Percentiles rank a stretch among this genome's conserved stretches.
Conservation (phyloP, 257 asterid species). For the Striga asiatica region DNA sequence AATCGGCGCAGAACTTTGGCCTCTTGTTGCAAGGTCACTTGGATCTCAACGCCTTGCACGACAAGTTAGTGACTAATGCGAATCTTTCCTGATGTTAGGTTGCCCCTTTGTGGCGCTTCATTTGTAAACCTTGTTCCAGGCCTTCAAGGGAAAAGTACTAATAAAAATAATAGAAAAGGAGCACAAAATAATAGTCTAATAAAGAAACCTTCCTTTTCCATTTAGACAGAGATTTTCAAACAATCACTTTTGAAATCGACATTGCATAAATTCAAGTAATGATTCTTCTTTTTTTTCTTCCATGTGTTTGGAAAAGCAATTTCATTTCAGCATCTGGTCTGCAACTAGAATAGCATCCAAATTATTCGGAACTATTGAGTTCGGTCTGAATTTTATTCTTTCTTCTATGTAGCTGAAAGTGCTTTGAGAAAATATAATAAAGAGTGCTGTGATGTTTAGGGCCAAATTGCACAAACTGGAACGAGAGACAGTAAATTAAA, state of each 20-base stretch:
- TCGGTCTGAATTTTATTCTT: neutral
- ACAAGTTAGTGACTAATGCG: conserved; percentile 43
- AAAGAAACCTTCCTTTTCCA: neutral
- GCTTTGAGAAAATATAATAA: neutral
- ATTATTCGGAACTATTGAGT: neutral
- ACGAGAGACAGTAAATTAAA: conserved; percentile 91
- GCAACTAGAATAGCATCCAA: neutral
- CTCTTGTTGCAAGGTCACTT: conserved; percentile 61
- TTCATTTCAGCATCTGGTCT: conserved; percentile 1
- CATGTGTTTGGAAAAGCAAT: neutral
- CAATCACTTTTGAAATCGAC: conserved; percentile 4
- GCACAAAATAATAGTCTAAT: too few relatives aligned
- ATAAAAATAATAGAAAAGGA: too few relatives aligned
- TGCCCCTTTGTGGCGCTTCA: neutral
- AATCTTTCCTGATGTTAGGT: neutral
- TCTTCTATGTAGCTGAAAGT: conserved; percentile 11
- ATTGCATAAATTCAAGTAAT: neutral
- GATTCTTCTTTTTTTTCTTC: neutral
- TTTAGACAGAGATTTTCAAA: neutral
- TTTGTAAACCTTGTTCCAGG: too few relatives aligned
- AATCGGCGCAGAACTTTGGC: conserved; percentile 72
- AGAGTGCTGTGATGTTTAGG: conserved; percentile 36
- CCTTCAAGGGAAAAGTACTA: too few relatives aligned
- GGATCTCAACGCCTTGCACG: conserved; percentile 80
- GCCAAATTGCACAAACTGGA: conserved; percentile 63